These are phyloP conservation scores for Fusarium napiforme DNA, from an alignment of 2,329 filamentous ascomycete genomes.

Conservation along the genomic window DNA sequence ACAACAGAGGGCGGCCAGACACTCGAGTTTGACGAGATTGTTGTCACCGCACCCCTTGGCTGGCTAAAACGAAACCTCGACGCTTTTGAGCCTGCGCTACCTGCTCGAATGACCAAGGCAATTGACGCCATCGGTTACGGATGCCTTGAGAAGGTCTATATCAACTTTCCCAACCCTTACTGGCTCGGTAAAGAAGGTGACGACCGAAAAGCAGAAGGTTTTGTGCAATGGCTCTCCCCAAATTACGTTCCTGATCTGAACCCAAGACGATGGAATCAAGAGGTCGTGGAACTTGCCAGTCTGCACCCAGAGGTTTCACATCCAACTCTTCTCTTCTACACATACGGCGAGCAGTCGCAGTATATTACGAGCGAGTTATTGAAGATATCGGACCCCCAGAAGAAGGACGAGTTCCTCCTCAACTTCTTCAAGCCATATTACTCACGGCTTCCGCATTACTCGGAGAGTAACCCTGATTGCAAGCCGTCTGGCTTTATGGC, in stretches of 20 bases:
- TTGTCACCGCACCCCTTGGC: conserved; percentile 75
- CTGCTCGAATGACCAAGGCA: conserved; percentile 65
- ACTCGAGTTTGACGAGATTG: conserved; percentile 72
- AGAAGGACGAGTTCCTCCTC: conserved; percentile 66
- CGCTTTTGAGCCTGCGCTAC: conserved; percentile 71
- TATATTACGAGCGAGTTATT: conserved; percentile 62
- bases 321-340: conserved; percentile 88
- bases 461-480: conserved; percentile 63
- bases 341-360: conserved; percentile 70
- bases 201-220: conserved; percentile 66
- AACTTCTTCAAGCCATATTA: conserved; percentile 82
- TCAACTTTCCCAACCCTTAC: conserved; percentile 80
- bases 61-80: conserved; percentile 71
- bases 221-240: conserved; percentile 81
- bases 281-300: conserved; percentile 80
- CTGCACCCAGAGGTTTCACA: conserved; percentile 70
- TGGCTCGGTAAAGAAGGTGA: conserved; percentile 66
- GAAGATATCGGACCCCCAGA: conserved; percentile 54
- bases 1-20: conserved; percentile 57
- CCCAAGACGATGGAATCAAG: conserved; percentile 75
- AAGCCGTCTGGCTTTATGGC: conserved; percentile 71
- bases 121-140: conserved; percentile 76
- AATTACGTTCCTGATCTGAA: conserved; percentile 72
- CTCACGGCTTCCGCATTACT: conserved; percentile 77
- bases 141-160: conserved; percentile 76